Evolutionary conservation across 2,329 filamentous ascomycete genomes (phyloP), one percentile per base, ranked within the genome.

Genomic region (Simplicillium sp.): DNA sequence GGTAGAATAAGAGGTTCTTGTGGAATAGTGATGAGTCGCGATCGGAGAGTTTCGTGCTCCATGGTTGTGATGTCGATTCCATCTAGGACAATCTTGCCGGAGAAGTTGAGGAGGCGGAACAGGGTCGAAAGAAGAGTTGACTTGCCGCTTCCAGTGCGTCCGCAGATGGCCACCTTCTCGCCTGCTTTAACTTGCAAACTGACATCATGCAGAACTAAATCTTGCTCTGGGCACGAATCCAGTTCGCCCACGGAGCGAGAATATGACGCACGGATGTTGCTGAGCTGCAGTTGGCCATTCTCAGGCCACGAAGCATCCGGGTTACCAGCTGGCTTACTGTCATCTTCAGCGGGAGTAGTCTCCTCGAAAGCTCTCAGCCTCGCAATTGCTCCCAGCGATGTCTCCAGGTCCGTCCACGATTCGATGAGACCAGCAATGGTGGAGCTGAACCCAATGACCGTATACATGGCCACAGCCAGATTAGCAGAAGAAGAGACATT

Each of bases 1-100:
- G 62, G 62, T 3, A 76, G 53, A n/a, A 73, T 62, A 45, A 73
- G 66, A 0, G 69, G 60, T 35, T 76, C 71, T 54, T 77, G 74
- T 0, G 73, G 65, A 1, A 75, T 52, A 1, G 61, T 61, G 20
- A 67, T 64, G 5, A 76, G 52, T 1, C 50, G 42, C 0, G 43
- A 36, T 0, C 58, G 50, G 1, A 61, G 35, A 4, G 43, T 40
- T 3, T 52, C 44, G 2, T 53, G 49, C 0, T 50, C 44, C 1
- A 59, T 25, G 1, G 37, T 46, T 2, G 48, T 44, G 4, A 57
- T 50, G 32, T 71, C 61, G 1, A 71, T 37, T 1, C 56, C 60
- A 40, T 75, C 71, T 12, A 75, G 59, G 1, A 43, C 53, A n/a
- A 76, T 68, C 4, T 34, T 55, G 1, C 68, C 68, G 0, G 55